Conservation (phyloP, 805 yeast genomes). For the Candida incommunis region DNA sequence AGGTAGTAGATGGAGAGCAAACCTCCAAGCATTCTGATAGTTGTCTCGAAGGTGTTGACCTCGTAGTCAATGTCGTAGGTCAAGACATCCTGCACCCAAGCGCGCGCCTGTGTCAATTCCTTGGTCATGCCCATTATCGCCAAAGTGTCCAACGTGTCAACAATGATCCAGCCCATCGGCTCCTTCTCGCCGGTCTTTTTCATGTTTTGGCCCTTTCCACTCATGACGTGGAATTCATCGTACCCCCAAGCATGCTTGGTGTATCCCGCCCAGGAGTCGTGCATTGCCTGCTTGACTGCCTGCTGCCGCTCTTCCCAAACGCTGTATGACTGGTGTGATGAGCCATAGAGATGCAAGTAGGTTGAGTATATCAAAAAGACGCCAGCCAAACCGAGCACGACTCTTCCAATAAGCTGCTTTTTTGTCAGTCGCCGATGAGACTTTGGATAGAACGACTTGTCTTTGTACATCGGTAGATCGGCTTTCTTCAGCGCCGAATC, state of each 20-base stretch:
- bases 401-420: background rate
- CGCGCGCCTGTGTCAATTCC: slow-evolving; percentile 27
- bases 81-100: slow-evolving; percentile 20
- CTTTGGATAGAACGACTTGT: background rate
- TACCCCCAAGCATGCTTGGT: slow-evolving; percentile 29
- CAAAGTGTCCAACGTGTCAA: slow-evolving; percentile 41
- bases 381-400: background rate
- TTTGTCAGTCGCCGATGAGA: background rate
- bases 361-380: background rate
- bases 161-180: slow-evolving; percentile 31
- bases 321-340: background rate
- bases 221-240: slow-evolving; percentile 19
- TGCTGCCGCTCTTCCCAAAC: slow-evolving; percentile 14
- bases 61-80: slow-evolving; percentile 43
- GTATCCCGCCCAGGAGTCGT: slow-evolving; percentile 31
- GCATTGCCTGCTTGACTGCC: slow-evolving; percentile 25
- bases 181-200: slow-evolving; percentile 13
- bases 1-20: slow-evolving; percentile 38
- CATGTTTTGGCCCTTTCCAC: slow-evolving; percentile 9
- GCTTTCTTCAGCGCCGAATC: background rate
- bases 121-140: slow-evolving; percentile 29
- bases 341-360: background rate
- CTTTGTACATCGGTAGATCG: slow-evolving; percentile 1
- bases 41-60: slow-evolving; percentile 37
- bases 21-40: slow-evolving; percentile 40